These are phyloP conservation scores for Trametes cingulata DNA, from an alignment of 768 basidiomycete species.

Conservation along the genomic window DNA sequence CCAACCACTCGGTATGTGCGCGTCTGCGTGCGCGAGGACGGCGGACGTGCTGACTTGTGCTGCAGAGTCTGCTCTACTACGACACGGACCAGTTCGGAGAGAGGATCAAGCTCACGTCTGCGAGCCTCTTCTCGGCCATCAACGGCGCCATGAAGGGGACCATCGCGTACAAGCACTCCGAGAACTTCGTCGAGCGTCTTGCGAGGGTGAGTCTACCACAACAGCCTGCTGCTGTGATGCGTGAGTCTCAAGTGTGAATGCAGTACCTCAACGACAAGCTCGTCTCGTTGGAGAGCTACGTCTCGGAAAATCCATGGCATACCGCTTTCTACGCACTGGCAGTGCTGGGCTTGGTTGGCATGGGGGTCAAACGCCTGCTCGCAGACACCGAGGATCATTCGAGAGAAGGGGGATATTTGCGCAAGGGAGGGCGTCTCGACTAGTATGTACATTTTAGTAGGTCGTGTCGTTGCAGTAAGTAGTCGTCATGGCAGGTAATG, in stretches of 20 bases:
- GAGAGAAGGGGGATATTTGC: slow-evolving; percentile 21
- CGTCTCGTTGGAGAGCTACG: slow-evolving; percentile 27
- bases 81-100: slow-evolving; percentile 60
- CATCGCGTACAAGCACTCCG: slow-evolving; percentile 60
- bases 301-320: slow-evolving; percentile 30
- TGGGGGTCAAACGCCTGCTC: slow-evolving; percentile 27
- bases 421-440: slow-evolving; percentile 18
- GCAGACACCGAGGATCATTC: slow-evolving; percentile 21
- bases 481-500: slow-evolving; percentile 1
- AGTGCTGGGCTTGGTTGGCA: slow-evolving; percentile 21
- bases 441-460: slow-evolving; percentile 17
- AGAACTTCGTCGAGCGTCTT: slow-evolving; percentile 66
- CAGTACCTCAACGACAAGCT: slow-evolving; percentile 36
- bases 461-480: neutral
- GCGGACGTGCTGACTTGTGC: neutral
- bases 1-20: slow-evolving; percentile 76
- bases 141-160: slow-evolving; percentile 60
- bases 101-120: slow-evolving; percentile 54
- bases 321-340: slow-evolving; percentile 26
- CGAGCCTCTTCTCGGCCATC: slow-evolving; percentile 66
- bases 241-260: neutral
- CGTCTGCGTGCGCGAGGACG: neutral
- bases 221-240: neutral
- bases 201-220: slow-evolving; percentile 54
- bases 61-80: slow-evolving; percentile 74